Base-by-base conservation (phyloP, 345 rosid genomes). In the Murraya paniculata region DNA sequence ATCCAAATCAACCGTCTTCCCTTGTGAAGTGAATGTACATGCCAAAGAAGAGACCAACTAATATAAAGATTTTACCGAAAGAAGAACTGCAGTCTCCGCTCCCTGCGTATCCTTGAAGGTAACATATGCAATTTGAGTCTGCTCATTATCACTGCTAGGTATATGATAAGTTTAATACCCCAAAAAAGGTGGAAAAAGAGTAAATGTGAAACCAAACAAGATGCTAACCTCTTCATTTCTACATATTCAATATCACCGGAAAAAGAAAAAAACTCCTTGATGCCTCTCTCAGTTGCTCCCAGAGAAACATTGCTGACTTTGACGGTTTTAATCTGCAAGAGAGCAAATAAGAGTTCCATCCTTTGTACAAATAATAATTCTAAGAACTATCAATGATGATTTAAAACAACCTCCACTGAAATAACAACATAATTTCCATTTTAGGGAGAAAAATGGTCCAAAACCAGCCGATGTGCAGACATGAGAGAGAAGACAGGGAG, bases 251-350 rank as follows among this genome's bases (percentile, higher is more conserved):
- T 87, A 67, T 94, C 95, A 14, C 98, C 98, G 14, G 97, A 91
- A 83, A 91, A 91, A 33, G 97, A 94, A 82, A 94, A 94, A 80
- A 94, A 94, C 85, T 91, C 98, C 81, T 86, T 83, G 79, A 94
- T 86, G 71, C 90, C 97, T 61, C 81, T 78, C 56, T 90, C 92
- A 9, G 92, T 83, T 64, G 98, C 98, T 79, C 91, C 86, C 0
- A 92, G 80, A 39, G 98, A 94, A 77, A 94, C 87, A 71, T 90
- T 88, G 87, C 90, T 85, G 75, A 91, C 92, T 85, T 89, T 87
- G 18, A 91, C 83, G 22, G 83, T 85, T 31, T 85, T 87, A 75
- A 83, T 77, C 95, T 89, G 80, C 87, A 80, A 82, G 39, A 71
- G 9, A 78, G 0, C 55, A 79, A 31, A 38, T 19, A 36, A 68